Evolutionary conservation across 148 eudicot species (phyloP), one percentile per base, ranked within the genome.

Genomic region (Chenopodium suecicum): DNA sequence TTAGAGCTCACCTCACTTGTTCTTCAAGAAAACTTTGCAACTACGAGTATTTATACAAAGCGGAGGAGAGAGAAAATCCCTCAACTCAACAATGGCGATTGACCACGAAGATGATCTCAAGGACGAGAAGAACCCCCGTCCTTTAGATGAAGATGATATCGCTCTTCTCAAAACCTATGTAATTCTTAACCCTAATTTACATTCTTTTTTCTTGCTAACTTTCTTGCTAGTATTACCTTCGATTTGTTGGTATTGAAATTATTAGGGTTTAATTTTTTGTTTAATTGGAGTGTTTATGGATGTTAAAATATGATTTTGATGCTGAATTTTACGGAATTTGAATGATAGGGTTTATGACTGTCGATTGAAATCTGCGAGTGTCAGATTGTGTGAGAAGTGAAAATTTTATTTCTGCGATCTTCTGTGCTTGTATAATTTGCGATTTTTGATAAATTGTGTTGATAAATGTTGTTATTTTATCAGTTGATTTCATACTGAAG

Each of bases 91-190:
- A 20, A 88, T 92, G 95, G 90, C 91, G 81, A 83, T 81, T 12
- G 91, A 93, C 9, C 83, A 86, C 80, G 99, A 96, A 79, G 97
- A 91, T 62, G 98, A 92, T 76, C 85, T 92, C 87, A 91, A 94
- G 89, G 94, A 94, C 81, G 98, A 94, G 91, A 93, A 92, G 86
- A 95, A 92, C 80, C 94, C 93, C 13, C 88, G 80, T 1, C 98
- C 98, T 32, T 97, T 97, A 46, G 99, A 97, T 52, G 99, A 92
- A n/a, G 98, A 91, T 70, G 99, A 97, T 70, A 97, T 97, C 54
- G 98, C 98, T 66, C 93, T 97, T 19, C 87, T 97, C 82, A 92
- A 97, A 83, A 97, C 99, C 32, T 94, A 97, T 86, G 97, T 94
- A 90, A 79, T 66, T 58, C 47, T 67, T 64, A 69, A 58, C 34